These are phyloP conservation scores for Rosa chinensis DNA, from an alignment of 306 rosid species.

Conservation along the genomic window DNA sequence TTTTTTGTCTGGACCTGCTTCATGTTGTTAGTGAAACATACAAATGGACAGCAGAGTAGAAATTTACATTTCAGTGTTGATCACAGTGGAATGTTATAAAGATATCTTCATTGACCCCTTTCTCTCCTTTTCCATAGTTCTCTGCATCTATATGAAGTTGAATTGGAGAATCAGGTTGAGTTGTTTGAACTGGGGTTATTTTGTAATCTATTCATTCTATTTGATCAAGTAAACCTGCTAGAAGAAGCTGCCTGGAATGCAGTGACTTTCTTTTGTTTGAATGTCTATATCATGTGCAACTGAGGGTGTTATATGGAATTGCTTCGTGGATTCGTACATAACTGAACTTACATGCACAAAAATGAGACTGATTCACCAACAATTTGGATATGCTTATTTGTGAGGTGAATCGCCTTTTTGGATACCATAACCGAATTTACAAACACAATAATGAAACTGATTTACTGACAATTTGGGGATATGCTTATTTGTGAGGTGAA, in stretches of 20 bases:
- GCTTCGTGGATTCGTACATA: background rate
- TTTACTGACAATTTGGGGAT: background rate
- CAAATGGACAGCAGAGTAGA: constrained; percentile 41
- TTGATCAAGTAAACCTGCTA: background rate
- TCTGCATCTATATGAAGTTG: constrained; percentile 38
- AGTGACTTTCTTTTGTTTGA: background rate
- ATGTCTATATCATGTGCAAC: background rate
- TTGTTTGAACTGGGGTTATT: constrained; percentile 16
- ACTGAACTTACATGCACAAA: background rate
- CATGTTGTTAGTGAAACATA: constrained; percentile 32
- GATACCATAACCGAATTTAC: background rate
- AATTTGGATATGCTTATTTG: background rate
- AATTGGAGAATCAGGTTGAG: constrained; percentile 45
- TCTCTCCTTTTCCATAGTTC: constrained; percentile 6
- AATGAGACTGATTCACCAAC: background rate
- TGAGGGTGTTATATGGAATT: background rate
- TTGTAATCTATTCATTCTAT: constrained; percentile 7
- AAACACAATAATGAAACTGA: background rate
- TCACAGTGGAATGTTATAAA: constrained; percentile 35
- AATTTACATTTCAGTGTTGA: constrained; percentile 37
- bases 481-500: background rate
- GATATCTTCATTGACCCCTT: constrained; percentile 29
- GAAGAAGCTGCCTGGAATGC: background rate
- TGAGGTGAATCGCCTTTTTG: background rate
- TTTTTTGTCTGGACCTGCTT: constrained; percentile 33